Evolutionary conservation across 2,329 filamentous ascomycete species (phyloP).

Genomic region (Cytospora paraplurivora): DNA sequence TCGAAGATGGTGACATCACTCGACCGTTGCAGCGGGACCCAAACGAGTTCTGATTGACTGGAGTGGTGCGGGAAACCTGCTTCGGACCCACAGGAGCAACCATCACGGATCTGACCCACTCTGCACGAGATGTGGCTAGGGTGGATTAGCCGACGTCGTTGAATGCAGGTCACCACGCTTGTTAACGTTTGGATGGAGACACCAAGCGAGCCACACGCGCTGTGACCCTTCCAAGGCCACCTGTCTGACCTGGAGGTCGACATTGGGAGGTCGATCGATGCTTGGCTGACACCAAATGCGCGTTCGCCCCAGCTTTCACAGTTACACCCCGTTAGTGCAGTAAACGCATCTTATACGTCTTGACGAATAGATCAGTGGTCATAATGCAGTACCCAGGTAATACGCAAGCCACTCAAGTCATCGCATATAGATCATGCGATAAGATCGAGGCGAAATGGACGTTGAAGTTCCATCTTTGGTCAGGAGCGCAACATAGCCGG

Average conservation of each 20-base stretch:
- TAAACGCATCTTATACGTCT: not conserved
- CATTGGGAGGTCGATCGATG: not conserved
- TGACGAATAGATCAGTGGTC: not conserved
- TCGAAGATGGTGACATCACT: conserved; percentile 23
- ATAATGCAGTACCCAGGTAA: not conserved
- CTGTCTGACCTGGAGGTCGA: not conserved
- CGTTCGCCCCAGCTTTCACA: not conserved
- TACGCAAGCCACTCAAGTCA: not conserved
- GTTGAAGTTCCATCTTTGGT: not conserved
- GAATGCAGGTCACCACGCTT: conserved; percentile 8
- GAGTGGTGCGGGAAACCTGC: conserved; percentile 20
- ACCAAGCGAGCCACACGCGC: not conserved
- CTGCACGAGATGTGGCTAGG: conserved; percentile 17
- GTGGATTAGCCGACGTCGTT: conserved; percentile 3
- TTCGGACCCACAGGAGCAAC: conserved; percentile 17
- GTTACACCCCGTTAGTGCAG: not conserved
- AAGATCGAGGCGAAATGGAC: not conserved
- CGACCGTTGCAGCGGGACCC: not conserved
- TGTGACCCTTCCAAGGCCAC: no score
- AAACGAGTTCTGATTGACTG: conserved; percentile 15
- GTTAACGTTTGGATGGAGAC: conserved; percentile 4
- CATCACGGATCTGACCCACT: conserved; percentile 13
- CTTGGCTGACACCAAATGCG: not conserved
- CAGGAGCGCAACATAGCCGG: not conserved
- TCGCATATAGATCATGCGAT: not conserved